Conservation (phyloP, 306 rosid genomes). For the Gleditsia sinensis region DNA sequence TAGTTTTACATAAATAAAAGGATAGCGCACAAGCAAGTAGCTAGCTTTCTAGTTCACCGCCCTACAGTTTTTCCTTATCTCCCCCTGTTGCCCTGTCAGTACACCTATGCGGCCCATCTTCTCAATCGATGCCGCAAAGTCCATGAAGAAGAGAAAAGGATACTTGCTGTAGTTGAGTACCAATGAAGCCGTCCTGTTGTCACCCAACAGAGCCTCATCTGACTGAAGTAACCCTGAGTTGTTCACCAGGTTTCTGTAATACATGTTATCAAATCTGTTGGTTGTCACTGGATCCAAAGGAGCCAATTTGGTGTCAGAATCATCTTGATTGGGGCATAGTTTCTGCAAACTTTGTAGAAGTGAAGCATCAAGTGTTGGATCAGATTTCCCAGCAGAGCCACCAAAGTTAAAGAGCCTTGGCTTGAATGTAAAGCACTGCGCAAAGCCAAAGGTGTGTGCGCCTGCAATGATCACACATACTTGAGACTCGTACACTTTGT, state of each 20-base stretch:
- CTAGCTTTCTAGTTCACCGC: constrained; percentile 40
- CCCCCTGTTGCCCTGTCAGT: constrained; percentile 72
- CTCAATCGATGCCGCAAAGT: constrained; percentile 70
- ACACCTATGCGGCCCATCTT: constrained; percentile 75
- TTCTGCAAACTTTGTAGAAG: constrained; percentile 49
- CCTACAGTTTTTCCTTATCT: constrained; percentile 77
- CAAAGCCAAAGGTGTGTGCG: constrained; percentile 84
- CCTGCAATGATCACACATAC: constrained; percentile 40
- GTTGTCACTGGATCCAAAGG: constrained; percentile 58
- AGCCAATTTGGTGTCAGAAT: constrained; percentile 66
- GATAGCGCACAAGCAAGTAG: neutral
- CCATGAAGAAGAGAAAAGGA: constrained; percentile 57
- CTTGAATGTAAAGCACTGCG: constrained; percentile 89
- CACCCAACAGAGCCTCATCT: constrained; percentile 73
- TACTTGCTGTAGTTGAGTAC: constrained; percentile 60
- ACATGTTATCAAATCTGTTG: constrained; percentile 67
- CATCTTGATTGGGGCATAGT: constrained; percentile 63
- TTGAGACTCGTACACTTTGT: neutral
- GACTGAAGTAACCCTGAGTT: constrained; percentile 74
- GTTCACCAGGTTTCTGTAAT: constrained; percentile 66
- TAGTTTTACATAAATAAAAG: neutral
- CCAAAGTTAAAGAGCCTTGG: constrained; percentile 66
- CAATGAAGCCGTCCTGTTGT: constrained; percentile 58
- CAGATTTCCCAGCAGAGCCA: constrained; percentile 70
- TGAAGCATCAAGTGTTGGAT: constrained; percentile 60